Evolutionary conservation across 805 yeast genomes (phyloP), one percentile per base, ranked within the genome.

Genomic region (Schwanniomyces occidentalis): DNA sequence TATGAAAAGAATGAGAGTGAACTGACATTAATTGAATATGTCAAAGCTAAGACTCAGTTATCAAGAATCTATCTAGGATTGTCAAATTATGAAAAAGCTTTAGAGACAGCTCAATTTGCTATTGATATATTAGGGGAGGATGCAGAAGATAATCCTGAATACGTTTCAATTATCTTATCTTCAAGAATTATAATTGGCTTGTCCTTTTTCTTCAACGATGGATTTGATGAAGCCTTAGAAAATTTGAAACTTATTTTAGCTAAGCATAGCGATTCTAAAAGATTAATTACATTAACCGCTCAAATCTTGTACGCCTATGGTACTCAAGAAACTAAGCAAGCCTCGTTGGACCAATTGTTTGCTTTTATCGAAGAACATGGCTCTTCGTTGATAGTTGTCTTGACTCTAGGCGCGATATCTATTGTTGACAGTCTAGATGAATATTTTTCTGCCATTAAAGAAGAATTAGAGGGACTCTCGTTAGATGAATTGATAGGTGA

Each of bases 301-400:
- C 95, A 89, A 52, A 83, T 90, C 0, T 65, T 93, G 32, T 84
- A 82, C 63, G 86, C 87, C 2, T 76, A 76, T 37, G 84, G 79
- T n/a, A 75, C 79, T 0, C 78, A 75, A n/a, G 93, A 85, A 4
- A 79, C 93, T 1, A 81, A 78, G 39, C 83, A 80, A 43, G 90
- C 89, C 1, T 96, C 97, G 0, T 52, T 85, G 30, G 96, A 89
- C 48, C 95, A 88, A 56, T 60, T 91, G 27, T 82, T 85, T 46
- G 70, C 73, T 16, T 78, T 72, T 47, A 76, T 89, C 25, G 82
- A 75, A 40, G 66, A 62, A 4, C 58, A 74, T 37, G 96, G 95
- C 0, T 68, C 85, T 1, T 78, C 89, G 2, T 60, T 87, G 29
- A 51, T 78, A 16, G 78, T 85, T 2, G 81, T 86, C 0, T 58